These are phyloP conservation scores for Vaccinium vitisidaea DNA, from an alignment of 148 eudicot genomes.

Conservation along the genomic window DNA sequence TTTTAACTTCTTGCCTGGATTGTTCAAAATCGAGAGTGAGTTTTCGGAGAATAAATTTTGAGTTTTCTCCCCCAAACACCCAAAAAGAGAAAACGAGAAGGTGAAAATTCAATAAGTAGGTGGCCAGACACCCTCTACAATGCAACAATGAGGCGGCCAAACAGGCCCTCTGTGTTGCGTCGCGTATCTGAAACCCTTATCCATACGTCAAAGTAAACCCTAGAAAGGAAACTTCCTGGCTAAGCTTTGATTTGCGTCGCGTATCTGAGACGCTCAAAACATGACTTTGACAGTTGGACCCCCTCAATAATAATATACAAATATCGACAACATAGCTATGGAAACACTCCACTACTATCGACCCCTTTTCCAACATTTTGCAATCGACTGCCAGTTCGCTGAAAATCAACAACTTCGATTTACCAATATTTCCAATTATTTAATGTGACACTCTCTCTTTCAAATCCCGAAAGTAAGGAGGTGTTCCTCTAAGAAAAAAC, in stretches of 20 bases:
- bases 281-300: not conserved
- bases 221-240: constrained; percentile 25
- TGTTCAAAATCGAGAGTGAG: too few relatives aligned
- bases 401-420: not conserved
- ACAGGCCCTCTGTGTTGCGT: too few relatives aligned
- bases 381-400: not conserved
- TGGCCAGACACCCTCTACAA: too few relatives aligned
- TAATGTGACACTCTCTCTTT: not conserved
- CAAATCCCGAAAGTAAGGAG: too few relatives aligned
- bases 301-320: not conserved
- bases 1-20: too few relatives aligned
- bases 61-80: too few relatives aligned
- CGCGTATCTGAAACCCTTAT: constrained; percentile 14
- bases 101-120: too few relatives aligned
- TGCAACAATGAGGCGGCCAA: too few relatives aligned
- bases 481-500: too few relatives aligned
- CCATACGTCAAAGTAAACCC: constrained; percentile 6
- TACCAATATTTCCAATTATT: not conserved
- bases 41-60: too few relatives aligned
- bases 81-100: too few relatives aligned
- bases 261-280: constrained; percentile 36
- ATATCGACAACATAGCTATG: constrained; percentile 11
- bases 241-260: constrained; percentile 39
- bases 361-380: not conserved
- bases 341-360: not conserved